Conservation (phyloP, 352 stramenopile species). For the Pythium phragmitis region DNA sequence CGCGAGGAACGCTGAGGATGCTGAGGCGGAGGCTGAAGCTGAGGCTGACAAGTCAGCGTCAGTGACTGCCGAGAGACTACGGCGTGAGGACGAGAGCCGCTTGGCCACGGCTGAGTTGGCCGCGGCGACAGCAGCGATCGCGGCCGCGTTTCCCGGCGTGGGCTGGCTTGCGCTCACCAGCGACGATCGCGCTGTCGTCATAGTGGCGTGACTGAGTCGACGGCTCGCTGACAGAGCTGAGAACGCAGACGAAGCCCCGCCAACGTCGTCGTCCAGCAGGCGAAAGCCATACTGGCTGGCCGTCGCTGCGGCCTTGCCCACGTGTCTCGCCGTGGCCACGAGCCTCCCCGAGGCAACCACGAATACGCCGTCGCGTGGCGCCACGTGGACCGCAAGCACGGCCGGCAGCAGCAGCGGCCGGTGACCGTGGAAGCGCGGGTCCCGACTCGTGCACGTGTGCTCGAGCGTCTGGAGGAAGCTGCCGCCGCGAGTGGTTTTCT, state of each 20-base stretch:
- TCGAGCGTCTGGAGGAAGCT: conserved; percentile 39
- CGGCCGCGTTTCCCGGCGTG: conserved; percentile 26
- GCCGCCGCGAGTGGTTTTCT: conserved; percentile 11
- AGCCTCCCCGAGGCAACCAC: conserved; percentile 36
- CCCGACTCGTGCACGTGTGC: conserved; percentile 45
- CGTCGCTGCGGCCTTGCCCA: conserved; percentile 21
- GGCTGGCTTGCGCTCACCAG: conserved; percentile 21
- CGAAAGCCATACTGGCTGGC: conserved; percentile 39
- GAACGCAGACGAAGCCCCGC: too few species aligned
- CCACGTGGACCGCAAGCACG: conserved; percentile 45
- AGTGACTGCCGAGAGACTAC: conserved; percentile 11
- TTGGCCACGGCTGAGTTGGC: conserved; percentile 28
- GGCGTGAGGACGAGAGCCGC: conserved; percentile 13
- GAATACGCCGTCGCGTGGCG: conserved; percentile 40
- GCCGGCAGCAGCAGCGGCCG: conserved; percentile 37
- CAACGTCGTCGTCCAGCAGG: conserved; percentile 24
- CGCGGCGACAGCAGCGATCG: conserved; percentile 32
- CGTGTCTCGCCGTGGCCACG: conserved; percentile 12
- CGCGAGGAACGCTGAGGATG: not conserved
- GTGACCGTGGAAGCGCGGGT: conserved; percentile 48
- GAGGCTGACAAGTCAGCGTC: not conserved
- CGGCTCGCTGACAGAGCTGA: too few species aligned
- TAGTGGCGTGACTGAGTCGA: not conserved
- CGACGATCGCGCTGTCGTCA: conserved; percentile 32
- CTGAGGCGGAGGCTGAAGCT: not conserved